Evolutionary conservation across 306 rosid species (phyloP), one percentile per base, ranked within the genome.

Genomic region (Glycine latifolia): DNA sequence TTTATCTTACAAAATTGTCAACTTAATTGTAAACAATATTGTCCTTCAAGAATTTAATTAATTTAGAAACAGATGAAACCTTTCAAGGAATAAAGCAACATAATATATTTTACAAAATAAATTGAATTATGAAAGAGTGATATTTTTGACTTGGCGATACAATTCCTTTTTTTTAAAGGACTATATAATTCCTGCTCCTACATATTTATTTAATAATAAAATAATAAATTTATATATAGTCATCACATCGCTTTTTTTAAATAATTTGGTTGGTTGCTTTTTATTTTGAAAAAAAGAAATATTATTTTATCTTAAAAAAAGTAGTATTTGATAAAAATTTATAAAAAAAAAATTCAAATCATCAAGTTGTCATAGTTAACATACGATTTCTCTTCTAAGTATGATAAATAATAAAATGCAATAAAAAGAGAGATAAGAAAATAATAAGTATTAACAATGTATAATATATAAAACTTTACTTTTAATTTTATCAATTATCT

Each of bases 221-320:
- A 53, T 53, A 53, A 53, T 5, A 50, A 14, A 53, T 53, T 14
- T 13, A 53, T 53, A 53, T 5, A 53, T 37, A 4, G 41, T 37
- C 4, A 4, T 13, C 16, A 53, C 6, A 5, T 13, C 16, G 15
- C 3, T 50, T 50, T 50, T 11, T 12, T 12, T 0, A 4, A 14
- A 53, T 37, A 59, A 17, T 9, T 17, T 58, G 63, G 37, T 9
- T 16, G 37, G 8, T 56, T 16, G 6, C 26, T 16, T 16, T 56
- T 56, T 11, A 56, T 56, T 56, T 56, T 56, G 62, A 56, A 56
- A 17, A 58, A 56, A 58, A 58, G 8, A 55, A 55, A n/a, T n/a
- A n/a, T 55, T 55, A 58, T 58, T 8, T 20, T 17, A 49, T 49
- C 11, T n/a, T 10, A 49, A 49, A 49, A 48, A 10, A 49, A 1